A percentile compares a stretch with the other conserved stretches of the same genome.
Conservation (phyloP, 169 alveolate genomes). For the Blepharisma undulans region DNA sequence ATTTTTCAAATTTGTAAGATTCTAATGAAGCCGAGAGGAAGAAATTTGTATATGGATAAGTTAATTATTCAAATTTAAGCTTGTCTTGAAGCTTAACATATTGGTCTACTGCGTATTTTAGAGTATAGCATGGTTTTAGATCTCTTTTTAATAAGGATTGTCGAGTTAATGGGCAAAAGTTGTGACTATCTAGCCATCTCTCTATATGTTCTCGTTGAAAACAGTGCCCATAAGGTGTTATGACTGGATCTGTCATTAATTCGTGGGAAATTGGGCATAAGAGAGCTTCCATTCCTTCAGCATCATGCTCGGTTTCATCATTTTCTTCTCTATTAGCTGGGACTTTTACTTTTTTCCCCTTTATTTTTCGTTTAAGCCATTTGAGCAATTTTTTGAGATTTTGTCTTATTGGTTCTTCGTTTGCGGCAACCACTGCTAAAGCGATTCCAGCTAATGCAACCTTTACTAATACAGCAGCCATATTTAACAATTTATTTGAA, state of each 20-base stretch:
- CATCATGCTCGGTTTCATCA: not conserved
- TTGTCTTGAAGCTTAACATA: conserved; percentile 8
- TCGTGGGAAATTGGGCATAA: conserved; percentile 54
- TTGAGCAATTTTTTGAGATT: not conserved
- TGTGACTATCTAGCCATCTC: conserved; percentile 37
- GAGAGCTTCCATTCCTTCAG: conserved; percentile 1
- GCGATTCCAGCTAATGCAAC: not conserved
- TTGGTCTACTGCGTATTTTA: conserved; percentile 38
- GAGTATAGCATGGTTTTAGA: conserved; percentile 32
- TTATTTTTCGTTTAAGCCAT: not conserved
- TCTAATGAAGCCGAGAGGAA: too few relatives aligned
- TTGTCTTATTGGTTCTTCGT: not conserved
- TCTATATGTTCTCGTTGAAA: conserved; percentile 46
- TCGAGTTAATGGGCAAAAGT: conserved; percentile 44
- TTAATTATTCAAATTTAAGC: not conserved
- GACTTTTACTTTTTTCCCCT: not conserved
- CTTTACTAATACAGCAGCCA: not conserved
- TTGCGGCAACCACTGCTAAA: not conserved
- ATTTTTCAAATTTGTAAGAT: not conserved
- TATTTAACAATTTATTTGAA: not conserved
- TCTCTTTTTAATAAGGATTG: conserved; percentile 25
- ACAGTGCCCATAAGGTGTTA: conserved; percentile 58
- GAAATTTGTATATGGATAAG: not conserved
- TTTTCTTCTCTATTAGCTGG: not conserved
- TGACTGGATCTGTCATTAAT: conserved; percentile 53